Conservation (phyloP, 345 rosid species). For the Heritiera fomes region DNA sequence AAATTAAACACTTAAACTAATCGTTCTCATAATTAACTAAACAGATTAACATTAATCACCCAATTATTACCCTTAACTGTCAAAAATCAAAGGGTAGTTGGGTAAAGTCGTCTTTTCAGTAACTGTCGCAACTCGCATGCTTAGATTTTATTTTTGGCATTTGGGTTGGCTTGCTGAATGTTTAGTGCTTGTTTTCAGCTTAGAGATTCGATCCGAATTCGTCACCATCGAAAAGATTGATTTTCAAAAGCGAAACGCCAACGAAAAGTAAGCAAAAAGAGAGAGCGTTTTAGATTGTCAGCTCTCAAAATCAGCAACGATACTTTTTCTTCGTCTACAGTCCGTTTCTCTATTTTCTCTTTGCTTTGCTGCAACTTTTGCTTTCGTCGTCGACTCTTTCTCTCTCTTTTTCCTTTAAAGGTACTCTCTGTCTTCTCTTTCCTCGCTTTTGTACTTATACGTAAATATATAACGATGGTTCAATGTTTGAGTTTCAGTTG, state of each 20-base stretch:
- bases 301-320: neutral
- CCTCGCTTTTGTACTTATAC: constrained; percentile 10
- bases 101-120: constrained; percentile 11
- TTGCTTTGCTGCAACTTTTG: constrained; percentile 11
- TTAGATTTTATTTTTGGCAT: neutral
- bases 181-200: constrained; percentile 16
- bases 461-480: neutral
- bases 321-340: constrained; percentile 12
- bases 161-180: neutral
- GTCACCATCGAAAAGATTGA: constrained; percentile 30
- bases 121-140: neutral
- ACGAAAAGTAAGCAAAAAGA: neutral
- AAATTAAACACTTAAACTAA: neutral
- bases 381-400: constrained; percentile 19
- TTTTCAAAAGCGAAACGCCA: constrained; percentile 16
- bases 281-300: neutral
- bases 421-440: constrained; percentile 10
- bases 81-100: neutral
- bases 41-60: neutral
- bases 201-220: constrained; percentile 37
- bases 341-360: neutral
- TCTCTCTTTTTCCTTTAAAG: neutral
- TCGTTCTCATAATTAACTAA: neutral
- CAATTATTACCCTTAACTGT: neutral
- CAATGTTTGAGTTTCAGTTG: neutral